These are phyloP conservation scores for Mycena epipterygia DNA, from an alignment of 768 basidiomycete species.

Conservation along the genomic window DNA sequence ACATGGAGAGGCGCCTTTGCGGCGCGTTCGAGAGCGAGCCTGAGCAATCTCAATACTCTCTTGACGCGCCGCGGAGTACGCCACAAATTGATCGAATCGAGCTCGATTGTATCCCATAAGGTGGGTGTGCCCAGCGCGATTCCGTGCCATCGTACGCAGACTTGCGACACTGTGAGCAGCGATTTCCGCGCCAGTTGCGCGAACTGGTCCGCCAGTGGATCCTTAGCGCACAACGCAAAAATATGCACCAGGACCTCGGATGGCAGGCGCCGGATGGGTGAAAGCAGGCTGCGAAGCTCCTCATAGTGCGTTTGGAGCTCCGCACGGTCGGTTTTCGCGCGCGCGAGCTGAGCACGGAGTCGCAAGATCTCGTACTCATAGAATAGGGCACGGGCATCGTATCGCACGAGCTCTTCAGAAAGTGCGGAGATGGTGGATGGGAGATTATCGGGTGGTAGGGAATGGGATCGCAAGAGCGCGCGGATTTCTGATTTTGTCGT, in stretches of 20 bases:
- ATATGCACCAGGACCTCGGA: background rate
- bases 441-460: background rate
- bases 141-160: conserved; percentile 1
- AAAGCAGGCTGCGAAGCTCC: background rate
- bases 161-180: background rate
- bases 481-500: too few relatives aligned
- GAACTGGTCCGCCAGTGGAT: background rate
- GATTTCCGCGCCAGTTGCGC: background rate
- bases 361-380: background rate
- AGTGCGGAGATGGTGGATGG: background rate
- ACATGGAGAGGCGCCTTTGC: background rate
- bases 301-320: background rate
- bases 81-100: background rate
- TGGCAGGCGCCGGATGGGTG: conserved; percentile 1
- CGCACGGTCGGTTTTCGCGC: background rate
- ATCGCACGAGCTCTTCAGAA: background rate
- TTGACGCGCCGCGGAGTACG: background rate
- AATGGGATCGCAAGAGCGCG: background rate
- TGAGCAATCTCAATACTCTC: background rate
- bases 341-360: background rate
- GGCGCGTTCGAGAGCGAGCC: background rate
- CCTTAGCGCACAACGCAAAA: background rate
- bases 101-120: conserved; percentile 4
- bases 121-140: background rate
- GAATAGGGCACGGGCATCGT: background rate